A percentile compares a stretch with the other conserved stretches of the same genome.
phyloP scores from a whole-genome alignment of 805 yeast species.

The Myxozyma nipponensis region DNA sequence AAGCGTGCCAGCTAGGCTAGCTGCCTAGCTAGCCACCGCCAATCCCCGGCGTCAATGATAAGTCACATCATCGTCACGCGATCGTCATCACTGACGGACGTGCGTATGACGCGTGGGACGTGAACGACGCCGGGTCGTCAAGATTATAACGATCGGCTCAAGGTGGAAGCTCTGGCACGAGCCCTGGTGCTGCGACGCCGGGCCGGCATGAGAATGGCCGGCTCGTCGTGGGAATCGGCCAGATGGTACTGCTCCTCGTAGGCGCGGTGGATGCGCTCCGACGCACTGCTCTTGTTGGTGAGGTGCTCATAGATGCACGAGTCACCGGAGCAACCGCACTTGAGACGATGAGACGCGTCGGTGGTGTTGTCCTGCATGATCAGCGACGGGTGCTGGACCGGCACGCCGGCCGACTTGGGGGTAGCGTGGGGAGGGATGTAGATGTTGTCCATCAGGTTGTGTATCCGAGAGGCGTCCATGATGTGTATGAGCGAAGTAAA shows the following conservation, averaged over 20 bases:
- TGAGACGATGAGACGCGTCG: constrained; percentile 45
- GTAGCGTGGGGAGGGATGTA: constrained; percentile 46
- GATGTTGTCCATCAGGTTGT: constrained; percentile 41
- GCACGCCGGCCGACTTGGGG: constrained; percentile 35
- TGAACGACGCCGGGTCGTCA: too few relatives aligned
- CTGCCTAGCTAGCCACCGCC: too few relatives aligned
- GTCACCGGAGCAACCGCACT: constrained; percentile 44
- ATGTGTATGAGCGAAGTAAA: constrained; percentile 5
- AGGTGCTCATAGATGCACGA: constrained; percentile 41
- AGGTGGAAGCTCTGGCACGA: not conserved
- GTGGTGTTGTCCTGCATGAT: constrained; percentile 56
- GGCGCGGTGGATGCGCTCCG: constrained; percentile 18
- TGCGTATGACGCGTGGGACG: too few relatives aligned
- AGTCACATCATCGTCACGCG: too few relatives aligned
- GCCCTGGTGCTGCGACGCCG: not conserved
- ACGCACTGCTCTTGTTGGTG: constrained; percentile 11
- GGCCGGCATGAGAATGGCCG: not conserved
- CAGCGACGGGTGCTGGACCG: constrained; percentile 54
- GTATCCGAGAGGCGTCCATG: constrained; percentile 46
- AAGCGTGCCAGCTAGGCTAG: too few relatives aligned
- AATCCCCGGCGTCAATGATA: too few relatives aligned
- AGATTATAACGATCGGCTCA: not conserved
- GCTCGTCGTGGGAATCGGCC: not conserved
- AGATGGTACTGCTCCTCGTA: constrained; percentile 25
- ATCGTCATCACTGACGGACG: too few relatives aligned